These are phyloP conservation scores for Penicillium sp. DNA, from an alignment of 2,329 filamentous ascomycete species.

Conservation along the genomic window DNA sequence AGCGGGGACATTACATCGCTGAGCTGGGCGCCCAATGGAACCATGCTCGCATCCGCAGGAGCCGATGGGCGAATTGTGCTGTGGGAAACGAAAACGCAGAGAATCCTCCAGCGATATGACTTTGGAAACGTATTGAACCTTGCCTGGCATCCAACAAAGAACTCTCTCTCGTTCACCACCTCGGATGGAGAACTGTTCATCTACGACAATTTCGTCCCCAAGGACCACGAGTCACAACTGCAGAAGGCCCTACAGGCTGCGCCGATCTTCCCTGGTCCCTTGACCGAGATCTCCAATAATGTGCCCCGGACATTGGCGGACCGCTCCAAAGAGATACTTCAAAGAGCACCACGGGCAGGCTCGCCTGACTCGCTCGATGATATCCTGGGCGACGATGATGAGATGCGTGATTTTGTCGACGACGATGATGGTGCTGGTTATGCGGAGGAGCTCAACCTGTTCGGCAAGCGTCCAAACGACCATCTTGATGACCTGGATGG, in stretches of 20 bases:
- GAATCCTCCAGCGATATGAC: constrained; percentile 73
- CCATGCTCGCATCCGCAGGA: constrained; percentile 70
- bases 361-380: constrained; percentile 79
- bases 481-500: constrained; percentile 50
- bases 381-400: constrained; percentile 67
- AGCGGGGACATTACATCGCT: constrained; percentile 81
- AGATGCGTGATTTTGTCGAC: constrained; percentile 80
- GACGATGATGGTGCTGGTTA: constrained; percentile 97
- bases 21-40: constrained; percentile 93
- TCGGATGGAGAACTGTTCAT: constrained; percentile 93
- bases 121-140: constrained; percentile 84
- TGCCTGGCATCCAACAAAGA: constrained; percentile 87
- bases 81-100: constrained; percentile 90
- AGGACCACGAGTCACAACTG: constrained; percentile 52
- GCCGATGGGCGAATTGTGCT: constrained; percentile 56
- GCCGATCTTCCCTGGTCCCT: constrained; percentile 81
- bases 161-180: constrained; percentile 88
- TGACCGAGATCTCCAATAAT: constrained; percentile 70
- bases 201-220: constrained; percentile 61
- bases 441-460: constrained; percentile 62
- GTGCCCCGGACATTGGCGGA: constrained; percentile 58
- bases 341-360: constrained; percentile 58
- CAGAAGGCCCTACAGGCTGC: constrained; percentile 67
- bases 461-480: constrained; percentile 62
- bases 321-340: constrained; percentile 56